These are phyloP conservation scores for Pluteus cervinus DNA, from an alignment of 768 basidiomycete species.

Conservation along the genomic window DNA sequence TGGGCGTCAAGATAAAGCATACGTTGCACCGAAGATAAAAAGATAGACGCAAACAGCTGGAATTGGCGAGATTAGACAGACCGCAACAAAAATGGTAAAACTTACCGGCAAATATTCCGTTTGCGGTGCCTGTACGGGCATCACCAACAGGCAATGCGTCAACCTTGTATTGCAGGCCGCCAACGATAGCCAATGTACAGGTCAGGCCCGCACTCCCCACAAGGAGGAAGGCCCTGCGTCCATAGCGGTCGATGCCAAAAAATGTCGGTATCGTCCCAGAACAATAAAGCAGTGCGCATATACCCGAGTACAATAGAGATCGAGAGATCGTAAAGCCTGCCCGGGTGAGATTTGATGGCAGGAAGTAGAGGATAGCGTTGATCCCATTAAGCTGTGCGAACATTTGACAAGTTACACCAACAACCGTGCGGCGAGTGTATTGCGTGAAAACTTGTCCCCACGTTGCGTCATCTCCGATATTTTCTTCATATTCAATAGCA, in stretches of 20 bases:
- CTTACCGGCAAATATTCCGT: slow-evolving; percentile 28
- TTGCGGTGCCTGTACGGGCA: slow-evolving; percentile 17
- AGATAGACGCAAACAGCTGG: slow-evolving; percentile 45
- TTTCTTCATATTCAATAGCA: slow-evolving; percentile 34
- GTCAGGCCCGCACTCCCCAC: slow-evolving; percentile 38
- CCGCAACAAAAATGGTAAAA: not conserved
- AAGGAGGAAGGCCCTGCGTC: slow-evolving; percentile 45
- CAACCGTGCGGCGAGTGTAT: slow-evolving; percentile 40
- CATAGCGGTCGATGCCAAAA: slow-evolving; percentile 47
- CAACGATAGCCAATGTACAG: slow-evolving; percentile 41
- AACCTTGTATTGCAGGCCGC: slow-evolving; percentile 41
- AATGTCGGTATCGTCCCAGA: slow-evolving; percentile 47
- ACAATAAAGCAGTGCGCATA: slow-evolving; percentile 42
- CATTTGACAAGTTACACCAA: slow-evolving; percentile 51
- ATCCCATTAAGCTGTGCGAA: slow-evolving; percentile 53
- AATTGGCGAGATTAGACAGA: not conserved
- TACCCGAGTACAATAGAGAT: slow-evolving; percentile 39
- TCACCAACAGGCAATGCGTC: slow-evolving; percentile 31
- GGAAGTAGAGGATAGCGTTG: slow-evolving; percentile 52
- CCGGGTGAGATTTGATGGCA: slow-evolving; percentile 45
- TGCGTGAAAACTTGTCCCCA: slow-evolving; percentile 46
- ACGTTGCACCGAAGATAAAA: slow-evolving; percentile 50
- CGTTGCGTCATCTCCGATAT: slow-evolving; percentile 21
- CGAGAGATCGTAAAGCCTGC: slow-evolving; percentile 40
- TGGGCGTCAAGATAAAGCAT: slow-evolving; percentile 8